Conservation (phyloP, 2,329 filamentous ascomycete genomes). For the Fusarium udum region DNA sequence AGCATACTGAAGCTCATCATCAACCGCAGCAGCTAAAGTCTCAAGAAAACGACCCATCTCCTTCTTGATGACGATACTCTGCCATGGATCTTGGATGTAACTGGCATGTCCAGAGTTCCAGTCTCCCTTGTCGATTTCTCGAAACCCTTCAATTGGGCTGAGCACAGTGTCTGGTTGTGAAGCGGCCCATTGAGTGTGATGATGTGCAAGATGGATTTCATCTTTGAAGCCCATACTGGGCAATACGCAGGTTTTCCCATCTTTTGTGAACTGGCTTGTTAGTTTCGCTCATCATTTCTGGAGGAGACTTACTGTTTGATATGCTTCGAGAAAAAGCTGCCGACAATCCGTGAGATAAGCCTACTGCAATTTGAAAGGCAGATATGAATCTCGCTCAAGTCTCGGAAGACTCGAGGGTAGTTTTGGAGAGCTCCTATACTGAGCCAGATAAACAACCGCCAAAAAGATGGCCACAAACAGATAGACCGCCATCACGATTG, state of each 20-base stretch:
- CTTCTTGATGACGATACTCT: conserved; percentile 48
- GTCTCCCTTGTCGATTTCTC: conserved; percentile 50
- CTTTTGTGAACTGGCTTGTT: conserved; percentile 48
- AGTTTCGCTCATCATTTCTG: rapidly evolving
- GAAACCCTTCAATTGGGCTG: conserved; percentile 48
- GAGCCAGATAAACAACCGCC: background rate
- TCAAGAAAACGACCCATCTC: conserved; percentile 49
- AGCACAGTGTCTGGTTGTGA: conserved; percentile 52
- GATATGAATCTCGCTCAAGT: background rate
- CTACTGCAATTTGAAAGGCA: conserved; percentile 13
- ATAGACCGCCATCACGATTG: conserved; percentile 3
- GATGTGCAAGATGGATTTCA: conserved; percentile 54
- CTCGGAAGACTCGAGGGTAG: conserved; percentile 13
- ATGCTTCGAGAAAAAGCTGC: conserved; percentile 44
- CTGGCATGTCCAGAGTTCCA: conserved; percentile 51
- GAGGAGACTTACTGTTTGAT: conserved; percentile 36
- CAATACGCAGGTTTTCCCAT: conserved; percentile 52
- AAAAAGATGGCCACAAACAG: background rate
- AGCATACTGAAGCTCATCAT: conserved; percentile 47
- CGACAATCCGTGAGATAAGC: conserved; percentile 46
- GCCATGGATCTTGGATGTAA: conserved; percentile 50
- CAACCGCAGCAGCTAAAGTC: conserved; percentile 45
- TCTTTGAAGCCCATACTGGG: conserved; percentile 52
- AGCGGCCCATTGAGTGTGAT: conserved; percentile 52
- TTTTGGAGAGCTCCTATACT: background rate